Base-by-base conservation (phyloP, 2,329 filamentous ascomycete species). In the Hypoxylon sp. region DNA sequence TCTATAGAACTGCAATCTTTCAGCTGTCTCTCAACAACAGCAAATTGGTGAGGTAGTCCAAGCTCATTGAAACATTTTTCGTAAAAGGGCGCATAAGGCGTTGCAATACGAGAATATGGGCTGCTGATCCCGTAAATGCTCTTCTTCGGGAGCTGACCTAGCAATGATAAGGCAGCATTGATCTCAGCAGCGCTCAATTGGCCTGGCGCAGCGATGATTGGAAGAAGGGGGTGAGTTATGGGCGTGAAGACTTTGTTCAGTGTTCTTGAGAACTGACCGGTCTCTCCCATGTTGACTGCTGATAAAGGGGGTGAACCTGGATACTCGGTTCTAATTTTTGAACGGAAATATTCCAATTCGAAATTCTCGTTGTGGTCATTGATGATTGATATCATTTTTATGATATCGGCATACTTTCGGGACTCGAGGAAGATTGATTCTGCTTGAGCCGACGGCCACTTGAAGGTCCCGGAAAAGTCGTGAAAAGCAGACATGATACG, bases 401-500 rank as follows among this genome's bases (percentile, higher is more conserved):
- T 90, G 63, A 97, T 93, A 78, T 97, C 93, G 51, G 92, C 91
- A 72, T 94, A 94, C 65, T 88, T 88, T 51, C 88, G 87, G 8
- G 91, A 93, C 72, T 90, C 87, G 65, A 88, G 83, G 73, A 94
- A 97, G 3, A 95, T 86, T 10, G 87, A 83, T 74, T 92, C 88
- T 1, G 93, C 93, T 72, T 92, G 87, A 5, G 87, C 81, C 0
- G 92, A 93, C 0, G 91, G 91, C 93, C 93, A 97, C 75, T 91
- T 92, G 84, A 95, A 95, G 0, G 85, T 90, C 1, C 93, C 92
- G 0, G 92, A 94, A 76, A 95, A 95, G 81, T 96, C 93, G 78
- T 97, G 94, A 75, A 95, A 96, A 11, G 94, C 93, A n/a, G 93
- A 95, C 83, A 97, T 94, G 79, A 97, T 94, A 71, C 91, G 91